Percentiles rank a stretch among this genome's conserved stretches.
phyloP scores from a whole-genome alignment of 2,329 filamentous ascomycete genomes.

The Aspergillus sp. region DNA sequence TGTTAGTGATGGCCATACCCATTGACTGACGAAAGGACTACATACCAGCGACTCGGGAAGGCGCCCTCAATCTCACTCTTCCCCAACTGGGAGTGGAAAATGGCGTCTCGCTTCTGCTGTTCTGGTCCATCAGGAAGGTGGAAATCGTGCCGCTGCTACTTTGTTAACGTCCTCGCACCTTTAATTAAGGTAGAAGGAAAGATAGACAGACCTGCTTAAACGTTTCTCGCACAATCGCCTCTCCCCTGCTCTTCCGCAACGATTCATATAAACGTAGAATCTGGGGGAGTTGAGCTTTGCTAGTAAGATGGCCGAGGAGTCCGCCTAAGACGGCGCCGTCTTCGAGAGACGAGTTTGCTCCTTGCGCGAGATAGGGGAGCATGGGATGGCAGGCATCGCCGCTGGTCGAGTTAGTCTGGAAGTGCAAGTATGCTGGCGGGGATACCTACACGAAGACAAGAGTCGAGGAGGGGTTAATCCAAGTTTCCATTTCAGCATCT shows the following conservation, averaged over 20 bases:
- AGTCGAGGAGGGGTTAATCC: slow-evolving; percentile 55
- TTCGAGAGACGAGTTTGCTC: slow-evolving; percentile 67
- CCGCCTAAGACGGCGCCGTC: slow-evolving; percentile 66
- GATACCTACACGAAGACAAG: slow-evolving; percentile 43
- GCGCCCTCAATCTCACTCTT: slow-evolving; percentile 48
- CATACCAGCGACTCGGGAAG: slow-evolving; percentile 62
- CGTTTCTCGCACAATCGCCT: slow-evolving; percentile 61
- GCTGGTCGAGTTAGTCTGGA: slow-evolving; percentile 11
- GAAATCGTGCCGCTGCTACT: slow-evolving; percentile 48
- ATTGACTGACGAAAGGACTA: neutral
- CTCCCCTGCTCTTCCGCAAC: slow-evolving; percentile 49
- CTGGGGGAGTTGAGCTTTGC: slow-evolving; percentile 43
- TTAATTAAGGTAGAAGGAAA: neutral
- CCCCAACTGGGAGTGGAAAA: slow-evolving; percentile 58
- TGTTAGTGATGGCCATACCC: neutral
- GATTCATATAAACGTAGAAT: slow-evolving; percentile 47
- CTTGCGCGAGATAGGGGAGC: slow-evolving; percentile 64
- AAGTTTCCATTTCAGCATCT: slow-evolving; percentile 53
- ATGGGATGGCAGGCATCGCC: slow-evolving; percentile 66
- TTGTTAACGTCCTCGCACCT: neutral
- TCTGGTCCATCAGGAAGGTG: slow-evolving; percentile 57
- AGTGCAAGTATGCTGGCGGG: neutral
- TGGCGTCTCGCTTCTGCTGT: slow-evolving; percentile 57
- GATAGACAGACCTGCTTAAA: slow-evolving; percentile 48
- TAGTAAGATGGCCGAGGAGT: slow-evolving; percentile 53